These are phyloP conservation scores for Tricholoma sp. DNA, from an alignment of 768 basidiomycete genomes.

Conservation along the genomic window DNA sequence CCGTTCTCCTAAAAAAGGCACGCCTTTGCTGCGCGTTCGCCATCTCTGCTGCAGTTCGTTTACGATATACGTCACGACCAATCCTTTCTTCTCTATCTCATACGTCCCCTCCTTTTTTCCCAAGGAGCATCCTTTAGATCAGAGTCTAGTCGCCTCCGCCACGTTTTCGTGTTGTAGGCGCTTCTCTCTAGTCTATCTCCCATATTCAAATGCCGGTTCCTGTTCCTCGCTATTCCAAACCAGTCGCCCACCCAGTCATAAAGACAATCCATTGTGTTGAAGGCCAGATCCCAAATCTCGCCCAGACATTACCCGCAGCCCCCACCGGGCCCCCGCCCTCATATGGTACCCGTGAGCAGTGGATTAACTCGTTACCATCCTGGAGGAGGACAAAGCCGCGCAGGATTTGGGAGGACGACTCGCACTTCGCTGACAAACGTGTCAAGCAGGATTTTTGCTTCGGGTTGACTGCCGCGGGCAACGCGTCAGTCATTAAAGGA, in stretches of 20 bases:
- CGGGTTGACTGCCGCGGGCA: constrained; percentile 73
- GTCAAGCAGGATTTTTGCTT: constrained; percentile 55
- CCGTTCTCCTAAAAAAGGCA: constrained; percentile 59
- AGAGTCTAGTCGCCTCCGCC: constrained; percentile 36
- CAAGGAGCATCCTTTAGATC: constrained; percentile 38
- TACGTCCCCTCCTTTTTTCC: constrained; percentile 31
- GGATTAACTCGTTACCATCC: constrained; percentile 65
- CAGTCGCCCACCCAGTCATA: constrained; percentile 58
- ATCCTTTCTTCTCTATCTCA: constrained; percentile 26
- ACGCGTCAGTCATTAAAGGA: constrained; percentile 85
- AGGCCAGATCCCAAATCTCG: constrained; percentile 42
- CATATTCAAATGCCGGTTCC: constrained; percentile 82
- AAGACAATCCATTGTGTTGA: constrained; percentile 49
- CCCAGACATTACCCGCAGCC: constrained; percentile 54
- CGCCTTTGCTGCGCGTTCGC: constrained; percentile 93
- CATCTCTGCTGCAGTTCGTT: constrained; percentile 37
- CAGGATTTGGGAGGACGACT: constrained; percentile 60
- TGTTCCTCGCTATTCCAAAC: constrained; percentile 57
- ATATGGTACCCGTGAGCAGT: constrained; percentile 64
- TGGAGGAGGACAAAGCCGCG: constrained; percentile 68
- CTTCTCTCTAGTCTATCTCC: constrained; percentile 35
- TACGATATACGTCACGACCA: constrained; percentile 74
- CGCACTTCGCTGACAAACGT: constrained; percentile 21
- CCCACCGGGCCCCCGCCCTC: constrained; percentile 60
- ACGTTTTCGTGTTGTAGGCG: constrained; percentile 41